phyloP scores from a whole-genome alignment of 495 filamentous ascomycete species.

The Penicillium chermesinum region DNA sequence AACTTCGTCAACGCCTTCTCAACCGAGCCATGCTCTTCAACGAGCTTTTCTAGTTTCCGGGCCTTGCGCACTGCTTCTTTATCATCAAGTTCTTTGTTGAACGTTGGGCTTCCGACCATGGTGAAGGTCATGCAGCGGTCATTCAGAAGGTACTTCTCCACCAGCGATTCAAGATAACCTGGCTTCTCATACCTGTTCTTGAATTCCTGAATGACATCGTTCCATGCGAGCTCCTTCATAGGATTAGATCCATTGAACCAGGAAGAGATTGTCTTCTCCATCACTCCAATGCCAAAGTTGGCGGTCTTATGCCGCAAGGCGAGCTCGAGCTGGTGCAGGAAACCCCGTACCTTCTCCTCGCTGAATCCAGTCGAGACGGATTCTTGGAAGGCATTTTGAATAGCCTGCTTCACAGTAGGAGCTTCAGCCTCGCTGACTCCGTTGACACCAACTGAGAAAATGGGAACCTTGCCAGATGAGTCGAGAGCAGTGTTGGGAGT shows the following conservation, averaged over 20 bases:
- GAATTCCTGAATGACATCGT: slow-evolving; percentile 77
- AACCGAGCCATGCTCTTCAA: slow-evolving; percentile 62
- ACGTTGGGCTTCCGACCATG: slow-evolving; percentile 79
- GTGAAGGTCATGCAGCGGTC: slow-evolving; percentile 86
- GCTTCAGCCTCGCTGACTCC: slow-evolving; percentile 78
- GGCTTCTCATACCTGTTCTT: slow-evolving; percentile 63
- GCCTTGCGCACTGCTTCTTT: slow-evolving; percentile 71
- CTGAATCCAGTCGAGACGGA: slow-evolving; percentile 73
- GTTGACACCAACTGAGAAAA: slow-evolving; percentile 86
- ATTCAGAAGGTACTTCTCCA: slow-evolving; percentile 87
- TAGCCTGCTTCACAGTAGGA: slow-evolving; percentile 64
- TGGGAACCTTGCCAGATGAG: slow-evolving; percentile 62
- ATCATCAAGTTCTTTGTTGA: slow-evolving; percentile 64
- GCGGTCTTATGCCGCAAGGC: slow-evolving; percentile 90
- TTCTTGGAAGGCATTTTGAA: slow-evolving; percentile 62
- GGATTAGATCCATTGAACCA: slow-evolving; percentile 97
- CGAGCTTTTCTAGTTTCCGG: slow-evolving; percentile 62
- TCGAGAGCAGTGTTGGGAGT: slow-evolving; percentile 93
- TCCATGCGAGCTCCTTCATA: slow-evolving; percentile 84
- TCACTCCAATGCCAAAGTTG: slow-evolving; percentile 84
- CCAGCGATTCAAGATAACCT: slow-evolving; percentile 74
- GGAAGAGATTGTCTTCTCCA: slow-evolving; percentile 77
- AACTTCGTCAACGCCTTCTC: slow-evolving; percentile 64
- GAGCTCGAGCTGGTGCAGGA: slow-evolving; percentile 89
- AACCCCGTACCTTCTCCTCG: slow-evolving; percentile 81